Base-by-base conservation (phyloP, 768 basidiomycete genomes). In the Tephrocybe sp. region DNA sequence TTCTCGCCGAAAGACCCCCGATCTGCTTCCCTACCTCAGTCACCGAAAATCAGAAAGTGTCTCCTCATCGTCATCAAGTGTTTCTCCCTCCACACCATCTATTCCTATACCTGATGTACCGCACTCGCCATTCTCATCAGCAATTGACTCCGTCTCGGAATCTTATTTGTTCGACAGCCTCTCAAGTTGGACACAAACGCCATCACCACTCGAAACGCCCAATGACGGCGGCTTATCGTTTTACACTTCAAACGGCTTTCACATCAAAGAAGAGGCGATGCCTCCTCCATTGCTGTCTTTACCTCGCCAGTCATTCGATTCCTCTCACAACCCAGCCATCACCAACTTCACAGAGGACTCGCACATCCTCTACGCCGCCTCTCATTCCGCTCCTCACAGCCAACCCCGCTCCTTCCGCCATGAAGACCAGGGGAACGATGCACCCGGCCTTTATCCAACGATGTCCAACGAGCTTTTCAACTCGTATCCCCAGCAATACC, bases 41-140 rank as follows among this genome's bases (percentile, higher is more conserved):
- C 63, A 61, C 51, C 67, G 65, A 44, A 71, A 68, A 57, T 61
- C 69, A 24, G 72, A 67, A 55, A 74, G 74, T 52, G 62, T 66
- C 18, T 72, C 74, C 0, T 74, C 73, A 9, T 75, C 65, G 4
- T 58, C 60, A 33, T 63, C 75, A n/a, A 71, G 70, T 48, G 68
- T 70, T 15, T 77, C 75, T 24, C 73, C 75, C 10, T 66, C 73
- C 4, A 68, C 67, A 4, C 68, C 67, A 9, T 65, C 66, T 11
- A 58, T 66, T 25, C 47, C 60, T 12, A 60, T 62, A 12, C 58
- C 62, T 30, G 65, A 62, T 32, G 51, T 48, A 50, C 62, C 44
- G 53, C 68, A 57, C n/a, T 58, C 63, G 1, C 58, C 63, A 30
- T 56, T 65, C 36, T 51, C 59, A 17, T 58, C 62, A 3, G 40